Base-by-base conservation (phyloP, 1,284 basidiomycete species). In the Quambalaria eucalypti region DNA sequence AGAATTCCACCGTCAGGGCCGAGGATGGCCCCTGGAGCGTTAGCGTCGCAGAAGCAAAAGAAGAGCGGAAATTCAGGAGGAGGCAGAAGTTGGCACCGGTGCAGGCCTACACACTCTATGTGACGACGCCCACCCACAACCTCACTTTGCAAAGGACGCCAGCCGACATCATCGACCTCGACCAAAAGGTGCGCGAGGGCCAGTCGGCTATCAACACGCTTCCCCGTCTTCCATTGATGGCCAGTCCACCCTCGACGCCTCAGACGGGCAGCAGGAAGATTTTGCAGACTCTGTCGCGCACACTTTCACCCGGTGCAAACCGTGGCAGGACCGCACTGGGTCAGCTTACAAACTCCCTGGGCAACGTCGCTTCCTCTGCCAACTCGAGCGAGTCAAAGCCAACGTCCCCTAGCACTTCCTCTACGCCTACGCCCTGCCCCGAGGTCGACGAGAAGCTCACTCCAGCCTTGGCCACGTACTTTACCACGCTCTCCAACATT, bases 51-150 rank as follows among this genome's bases (percentile, higher is more conserved):
- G 84, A 85, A 77, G 82, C 80, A 48, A 82, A 52, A n/a, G 48
- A 57, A 26, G 50, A 52, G 50, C 29, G 14, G 19, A 26, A 38
- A 4, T 19, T 12, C 25, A 47, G 42, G 14, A 46, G 25, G 42
- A 47, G 25, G 52, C 60, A 59, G 50, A 65, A 56, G 47, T 56
- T 56, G 53, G 56, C 61, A 28, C 60, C 57, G 52, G 62, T 51
- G 50, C 59, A 77, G 59, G 77, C 73, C 40, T 71, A 75, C 56
- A 63, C 68, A 64, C 70, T 68, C 57, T 70, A 60, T 59, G 59
- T 70, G 54, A 39, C 78, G 86, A 88, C 87, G 14, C 85, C 87
- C 28, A 90, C 87, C 28, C 88, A 90, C 79, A 88, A 90, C 78
- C 80, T 90, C 55, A 90, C 88, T 39, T 83, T 90, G 57, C 87